Percentiles rank a stretch among this genome's conserved stretches.
phyloP scores from a whole-genome alignment of 352 stramenopile species.

The Achlya hypogyna region DNA sequence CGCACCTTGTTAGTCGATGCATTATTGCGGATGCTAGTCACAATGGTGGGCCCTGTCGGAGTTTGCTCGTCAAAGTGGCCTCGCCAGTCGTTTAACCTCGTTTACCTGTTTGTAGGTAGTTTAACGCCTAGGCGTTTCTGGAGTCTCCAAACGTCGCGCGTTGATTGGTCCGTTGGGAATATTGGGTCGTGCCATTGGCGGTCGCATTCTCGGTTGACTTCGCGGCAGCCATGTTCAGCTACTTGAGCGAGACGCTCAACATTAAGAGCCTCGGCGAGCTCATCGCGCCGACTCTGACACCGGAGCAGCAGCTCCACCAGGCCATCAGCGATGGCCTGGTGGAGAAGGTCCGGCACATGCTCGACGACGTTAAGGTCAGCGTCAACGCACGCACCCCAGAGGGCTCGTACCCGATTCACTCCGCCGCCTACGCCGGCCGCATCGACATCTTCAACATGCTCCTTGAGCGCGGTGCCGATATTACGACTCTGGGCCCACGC shows the following conservation, averaged over 20 bases:
- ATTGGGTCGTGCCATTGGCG: background rate
- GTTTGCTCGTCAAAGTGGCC: too few relatives aligned
- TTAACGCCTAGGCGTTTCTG: too few relatives aligned
- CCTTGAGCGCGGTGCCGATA: constrained; percentile 53
- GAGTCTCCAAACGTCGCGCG: background rate
- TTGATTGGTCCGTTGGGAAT: background rate
- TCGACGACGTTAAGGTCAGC: constrained; percentile 65
- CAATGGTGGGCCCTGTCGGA: too few relatives aligned
- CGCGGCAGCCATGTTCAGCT: constrained; percentile 73
- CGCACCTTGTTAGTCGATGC: too few relatives aligned
- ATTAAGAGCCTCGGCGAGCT: constrained; percentile 84
- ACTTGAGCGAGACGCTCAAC: constrained; percentile 83
- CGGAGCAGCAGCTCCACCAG: constrained; percentile 76
- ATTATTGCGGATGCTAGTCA: too few relatives aligned
- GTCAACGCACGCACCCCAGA: constrained; percentile 57
- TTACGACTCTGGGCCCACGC: constrained; percentile 52
- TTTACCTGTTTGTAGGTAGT: too few relatives aligned
- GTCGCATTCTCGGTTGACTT: background rate
- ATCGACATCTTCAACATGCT: constrained; percentile 66
- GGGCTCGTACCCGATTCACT: constrained; percentile 78
- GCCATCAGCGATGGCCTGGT: constrained; percentile 63
- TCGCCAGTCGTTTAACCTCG: too few relatives aligned
- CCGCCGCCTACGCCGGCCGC: constrained; percentile 71
- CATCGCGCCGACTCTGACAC: constrained; percentile 74
- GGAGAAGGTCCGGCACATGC: constrained; percentile 58